phyloP scores from a whole-genome alignment of 768 basidiomycete species.

The Lactifluus rugatus region DNA sequence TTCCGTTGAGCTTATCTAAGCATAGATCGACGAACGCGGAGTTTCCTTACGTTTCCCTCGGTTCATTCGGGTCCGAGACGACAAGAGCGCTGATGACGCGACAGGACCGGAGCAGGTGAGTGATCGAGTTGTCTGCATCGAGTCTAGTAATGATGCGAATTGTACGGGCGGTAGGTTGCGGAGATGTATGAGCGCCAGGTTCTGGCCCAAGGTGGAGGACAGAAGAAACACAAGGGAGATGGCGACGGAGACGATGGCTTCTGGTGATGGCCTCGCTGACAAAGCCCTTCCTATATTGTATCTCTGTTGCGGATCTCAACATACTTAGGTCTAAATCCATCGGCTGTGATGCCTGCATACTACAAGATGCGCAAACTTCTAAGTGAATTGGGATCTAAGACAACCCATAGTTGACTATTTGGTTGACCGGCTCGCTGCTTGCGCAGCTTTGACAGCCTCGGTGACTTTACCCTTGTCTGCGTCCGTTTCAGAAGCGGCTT shows the following conservation, averaged over 20 bases:
- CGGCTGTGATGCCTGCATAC: background rate
- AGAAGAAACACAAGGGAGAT: conserved; percentile 57
- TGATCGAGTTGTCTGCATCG: background rate
- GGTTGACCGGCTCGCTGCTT: conserved; percentile 4
- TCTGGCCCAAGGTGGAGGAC: conserved; percentile 62
- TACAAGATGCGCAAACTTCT: conserved; percentile 1
- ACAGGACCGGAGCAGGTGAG: conserved; percentile 86
- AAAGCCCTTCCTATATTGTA: background rate
- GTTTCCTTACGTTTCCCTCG: conserved; percentile 95
- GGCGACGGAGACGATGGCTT: conserved; percentile 66
- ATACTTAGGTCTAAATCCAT: background rate
- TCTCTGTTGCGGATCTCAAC: conserved; percentile 1
- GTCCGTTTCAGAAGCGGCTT: conserved; percentile 23
- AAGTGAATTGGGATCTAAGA: conserved; percentile 14
- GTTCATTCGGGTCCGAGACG: conserved; percentile 86
- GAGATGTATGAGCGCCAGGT: conserved; percentile 92
- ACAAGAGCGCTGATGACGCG: conserved; percentile 87
- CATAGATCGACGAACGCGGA: conserved; percentile 75
- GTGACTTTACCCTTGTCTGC: conserved; percentile 34
- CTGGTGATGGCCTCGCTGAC: conserved; percentile 39
- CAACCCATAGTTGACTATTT: conserved; percentile 8
- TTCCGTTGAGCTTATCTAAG: conserved; percentile 8
- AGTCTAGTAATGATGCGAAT: conserved; percentile 12
- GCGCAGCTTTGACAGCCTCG: conserved; percentile 41
- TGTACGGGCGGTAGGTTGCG: conserved; percentile 48